Base-by-base conservation (phyloP, 805 yeast species). In the Grigorovia transvaalensis region DNA sequence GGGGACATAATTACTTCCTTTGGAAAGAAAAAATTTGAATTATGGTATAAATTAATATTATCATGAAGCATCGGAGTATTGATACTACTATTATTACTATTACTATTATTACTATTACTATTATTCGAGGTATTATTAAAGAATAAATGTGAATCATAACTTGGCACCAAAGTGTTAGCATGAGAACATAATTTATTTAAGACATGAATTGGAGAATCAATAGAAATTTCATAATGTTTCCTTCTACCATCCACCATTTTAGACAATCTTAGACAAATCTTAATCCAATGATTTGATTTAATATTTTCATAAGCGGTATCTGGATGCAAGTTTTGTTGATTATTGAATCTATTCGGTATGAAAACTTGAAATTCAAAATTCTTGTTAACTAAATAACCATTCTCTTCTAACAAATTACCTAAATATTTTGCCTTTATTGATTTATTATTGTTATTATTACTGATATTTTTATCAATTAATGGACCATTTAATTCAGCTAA, bases 231-330 rank as follows among this genome's bases (percentile, higher is more conserved):
- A 64, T 85, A 93, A 64, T 89, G 97, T 64, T 90, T 93, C 46
- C 95, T 74, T 63, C 87, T 87, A 12, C 72, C 76, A 47, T 77
- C 75, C 45, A 85, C 82, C n/a, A 74, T 63, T 57, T 77, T 79
- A 5, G 96, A 86, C 43, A 93, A 73, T 49, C 98, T 72, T 50
- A 93, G 70, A 56, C 95, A 85, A 15, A 93, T 77, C 69, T 93
- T 93, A 60, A 93, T 82, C 97, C 99, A 93, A 69, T 93, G 99
- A 61, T 87, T 91, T 7, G 93, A 77, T 69, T 88, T 90, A 55
- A 93, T 88, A 59, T 81, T 82, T 23, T 77, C 79, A 58, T 77
- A 84, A 2, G 87, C 80, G 0, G 96, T 87, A 67, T 93, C 95
- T 1, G 98, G 96, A 60, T 88, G 96, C 30, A 85, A 68, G 53